Evolutionary conservation across 2,329 filamentous ascomycete genomes (phyloP).

Genomic region (Fusarium sp.): DNA sequence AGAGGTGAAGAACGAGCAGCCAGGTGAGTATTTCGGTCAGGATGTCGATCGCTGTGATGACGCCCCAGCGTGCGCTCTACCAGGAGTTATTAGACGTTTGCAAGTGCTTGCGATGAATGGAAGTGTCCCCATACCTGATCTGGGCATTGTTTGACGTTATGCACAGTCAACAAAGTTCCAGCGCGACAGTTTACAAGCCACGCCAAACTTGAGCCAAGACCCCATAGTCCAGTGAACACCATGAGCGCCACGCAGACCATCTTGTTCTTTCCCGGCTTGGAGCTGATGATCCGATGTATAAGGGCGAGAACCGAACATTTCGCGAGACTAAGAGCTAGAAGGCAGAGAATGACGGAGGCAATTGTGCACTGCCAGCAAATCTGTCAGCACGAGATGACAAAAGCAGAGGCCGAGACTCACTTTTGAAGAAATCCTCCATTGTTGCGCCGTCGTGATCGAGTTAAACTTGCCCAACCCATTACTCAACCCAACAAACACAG

Average conservation of each 20-base stretch:
- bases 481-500: constrained; percentile 27
- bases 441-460: constrained; percentile 11
- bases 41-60: constrained; percentile 24
- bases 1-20: constrained; percentile 19
- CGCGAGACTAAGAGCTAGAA: constrained; percentile 9
- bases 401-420: neutral
- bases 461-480: constrained; percentile 31
- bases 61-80: constrained; percentile 19
- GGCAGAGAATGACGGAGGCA: constrained; percentile 9
- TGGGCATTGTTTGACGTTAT: constrained; percentile 16
- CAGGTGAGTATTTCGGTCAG: constrained; percentile 19
- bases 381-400: neutral
- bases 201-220: neutral
- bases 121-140: constrained; percentile 14
- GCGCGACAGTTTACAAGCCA: constrained; percentile 22
- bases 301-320: constrained; percentile 37
- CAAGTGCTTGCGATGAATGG: neutral
- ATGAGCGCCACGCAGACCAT: constrained; percentile 20
- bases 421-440: constrained; percentile 22
- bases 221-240: constrained; percentile 14
- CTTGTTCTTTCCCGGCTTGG: constrained; percentile 26
- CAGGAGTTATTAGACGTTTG: neutral
- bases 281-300: constrained; percentile 30
- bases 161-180: neutral
- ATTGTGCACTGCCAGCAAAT: neutral